Base-by-base conservation (phyloP, 1,139 yeast species). In the Magnusiomyces sp. region DNA sequence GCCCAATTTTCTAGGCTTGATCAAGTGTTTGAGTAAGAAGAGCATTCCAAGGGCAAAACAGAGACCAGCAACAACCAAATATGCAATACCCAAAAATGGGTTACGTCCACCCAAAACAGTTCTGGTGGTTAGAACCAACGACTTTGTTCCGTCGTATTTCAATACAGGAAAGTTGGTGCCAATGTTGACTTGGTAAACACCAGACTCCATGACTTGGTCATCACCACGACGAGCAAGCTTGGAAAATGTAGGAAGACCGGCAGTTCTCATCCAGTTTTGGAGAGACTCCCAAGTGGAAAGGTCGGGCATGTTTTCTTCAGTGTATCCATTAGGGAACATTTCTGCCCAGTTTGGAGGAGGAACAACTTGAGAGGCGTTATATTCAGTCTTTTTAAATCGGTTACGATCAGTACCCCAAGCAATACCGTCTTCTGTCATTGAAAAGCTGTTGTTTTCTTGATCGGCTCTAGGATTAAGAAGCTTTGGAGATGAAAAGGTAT, bases 201-300 rank as follows among this genome's bases (percentile, higher is more conserved):
- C 98, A 5, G 72, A 68, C 5, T 67, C 63, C 59, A 92, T 68
- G 2, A 71, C 65, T 34, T 78, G 79, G 43, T 81, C 65, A 64
- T 88, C 95, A 64, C 90, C 90, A 63, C 95, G 79, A 56, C 81
- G 72, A 2, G 84, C 88, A 63, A 92, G 71, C 67, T 89, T 89
- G 61, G 86, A 80, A 63, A 94, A 92, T 32, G 80, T 80, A 9
- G 97, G 83, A 55, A 94, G 74, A 0, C 92, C 97, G 2, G 97
- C 83, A 2, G 97, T 83, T 61, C 89, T 81, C 97, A 92, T 90
- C 99, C 99, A 92, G 65, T 90, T 92, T 69, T 92, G 97, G 64
- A 92, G 81, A 61, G 87, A 88, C 54, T 74, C 79, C 92, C 94
- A 83, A 9, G 71, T 69, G 17, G 83, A 74, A 45, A 87, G 72